phyloP scores from a whole-genome alignment of 306 rosid species.

The Neltuma alba region DNA sequence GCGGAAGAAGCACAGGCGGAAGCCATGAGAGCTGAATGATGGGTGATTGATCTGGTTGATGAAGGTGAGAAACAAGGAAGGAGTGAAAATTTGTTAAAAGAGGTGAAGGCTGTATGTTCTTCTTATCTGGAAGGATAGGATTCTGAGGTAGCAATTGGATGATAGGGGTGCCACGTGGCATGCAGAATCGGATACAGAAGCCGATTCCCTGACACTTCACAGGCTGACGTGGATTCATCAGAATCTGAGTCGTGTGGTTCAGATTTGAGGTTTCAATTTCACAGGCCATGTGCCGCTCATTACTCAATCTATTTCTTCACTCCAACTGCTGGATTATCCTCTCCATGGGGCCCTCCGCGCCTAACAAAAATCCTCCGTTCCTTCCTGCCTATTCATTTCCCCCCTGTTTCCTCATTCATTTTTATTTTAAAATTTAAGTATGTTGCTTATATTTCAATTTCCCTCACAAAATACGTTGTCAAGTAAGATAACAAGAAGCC shows the following conservation, averaged over 20 bases:
- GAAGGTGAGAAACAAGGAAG: background rate
- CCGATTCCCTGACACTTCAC: conserved; percentile 14
- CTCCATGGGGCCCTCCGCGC: background rate
- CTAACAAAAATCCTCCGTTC: background rate
- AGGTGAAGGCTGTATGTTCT: conserved; percentile 3
- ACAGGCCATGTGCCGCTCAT: background rate
- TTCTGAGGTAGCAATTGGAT: conserved; percentile 43
- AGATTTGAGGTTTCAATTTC: conserved; percentile 2
- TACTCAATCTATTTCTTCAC: background rate
- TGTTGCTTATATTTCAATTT: too few species aligned
- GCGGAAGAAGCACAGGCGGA: conserved; percentile 3
- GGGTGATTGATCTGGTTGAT: background rate
- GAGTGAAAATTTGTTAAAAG: background rate
- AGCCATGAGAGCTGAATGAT: background rate
- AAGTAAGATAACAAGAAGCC: too few species aligned
- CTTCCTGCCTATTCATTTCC: background rate
- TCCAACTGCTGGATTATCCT: background rate
- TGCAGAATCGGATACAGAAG: conserved; percentile 44
- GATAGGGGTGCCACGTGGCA: conserved; percentile 54
- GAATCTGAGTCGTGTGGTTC: conserved; percentile 43
- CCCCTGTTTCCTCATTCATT: too few species aligned
- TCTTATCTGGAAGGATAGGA: conserved; percentile 69
- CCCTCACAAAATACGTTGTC: too few species aligned
- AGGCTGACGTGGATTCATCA: conserved; percentile 46
- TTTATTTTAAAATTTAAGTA: too few species aligned